Evolutionary conservation across 192 early-diverging fungal genomes (phyloP).

Genomic region (Coemansia sp.): DNA sequence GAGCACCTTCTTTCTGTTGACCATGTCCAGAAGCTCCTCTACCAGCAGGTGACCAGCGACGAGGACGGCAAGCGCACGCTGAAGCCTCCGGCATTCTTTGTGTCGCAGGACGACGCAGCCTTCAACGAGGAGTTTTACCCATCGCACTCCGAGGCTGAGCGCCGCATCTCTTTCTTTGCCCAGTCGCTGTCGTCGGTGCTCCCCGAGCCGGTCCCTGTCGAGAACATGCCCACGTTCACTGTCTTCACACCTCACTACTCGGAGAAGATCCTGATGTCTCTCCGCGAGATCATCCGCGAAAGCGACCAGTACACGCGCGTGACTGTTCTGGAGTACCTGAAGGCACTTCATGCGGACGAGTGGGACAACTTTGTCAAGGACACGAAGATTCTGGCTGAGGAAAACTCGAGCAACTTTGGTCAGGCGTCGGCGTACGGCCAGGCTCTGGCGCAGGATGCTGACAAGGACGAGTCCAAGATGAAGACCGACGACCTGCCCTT

Average conservation of each 20-base stretch:
- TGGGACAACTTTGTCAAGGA: constrained; percentile 93
- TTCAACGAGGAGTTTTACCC: constrained; percentile 73
- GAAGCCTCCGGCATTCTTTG: constrained; percentile 75
- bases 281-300: constrained; percentile 82
- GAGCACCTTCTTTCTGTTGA: constrained; percentile 76
- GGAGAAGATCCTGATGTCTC: constrained; percentile 79
- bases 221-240: constrained; percentile 83
- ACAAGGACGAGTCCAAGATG: constrained; percentile 62
- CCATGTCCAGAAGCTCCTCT: constrained; percentile 71
- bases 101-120: constrained; percentile 71
- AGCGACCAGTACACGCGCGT: constrained; percentile 78
- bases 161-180: constrained; percentile 83
- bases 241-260: constrained; percentile 84
- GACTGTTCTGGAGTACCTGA: constrained; percentile 78
- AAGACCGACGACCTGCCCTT: constrained; percentile 81
- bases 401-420: constrained; percentile 59
- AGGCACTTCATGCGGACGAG: constrained; percentile 75
- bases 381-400: constrained; percentile 75
- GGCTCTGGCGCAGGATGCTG: constrained; percentile 52
- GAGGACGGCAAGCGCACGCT: constrained; percentile 66
- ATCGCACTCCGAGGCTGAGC: constrained; percentile 74
- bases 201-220: constrained; percentile 74
- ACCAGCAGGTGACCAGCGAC: constrained; percentile 69
- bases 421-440: constrained; percentile 54
- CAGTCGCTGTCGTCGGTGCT: constrained; percentile 80